These are phyloP conservation scores for Didymella sp. DNA, from an alignment of 2,329 filamentous ascomycete genomes.

Conservation along the genomic window DNA sequence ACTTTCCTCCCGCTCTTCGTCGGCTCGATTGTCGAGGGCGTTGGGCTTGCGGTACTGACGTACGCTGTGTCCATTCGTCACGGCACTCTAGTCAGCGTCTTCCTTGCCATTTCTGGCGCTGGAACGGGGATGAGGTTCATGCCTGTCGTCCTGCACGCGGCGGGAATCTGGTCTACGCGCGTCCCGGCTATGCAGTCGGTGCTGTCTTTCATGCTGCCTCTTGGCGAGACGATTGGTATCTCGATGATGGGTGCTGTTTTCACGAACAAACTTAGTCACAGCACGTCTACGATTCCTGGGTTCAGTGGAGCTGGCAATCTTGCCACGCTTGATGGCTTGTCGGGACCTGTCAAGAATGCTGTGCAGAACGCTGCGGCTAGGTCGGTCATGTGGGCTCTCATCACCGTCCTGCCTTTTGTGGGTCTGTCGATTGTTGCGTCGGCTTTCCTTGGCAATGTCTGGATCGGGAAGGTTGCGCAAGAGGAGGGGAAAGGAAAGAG, in stretches of 20 bases:
- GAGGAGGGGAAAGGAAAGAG: constrained; percentile 27
- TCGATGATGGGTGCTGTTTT: constrained; percentile 74
- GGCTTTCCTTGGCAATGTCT: constrained; percentile 60
- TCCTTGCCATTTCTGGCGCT: constrained; percentile 69
- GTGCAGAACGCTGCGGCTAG: constrained; percentile 57
- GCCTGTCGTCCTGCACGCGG: constrained; percentile 67
- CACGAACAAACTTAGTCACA: constrained; percentile 61
- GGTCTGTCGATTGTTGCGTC: constrained; percentile 56
- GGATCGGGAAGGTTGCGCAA: constrained; percentile 51
- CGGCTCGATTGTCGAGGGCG: constrained; percentile 58
- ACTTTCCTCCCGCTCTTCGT: constrained; percentile 65
- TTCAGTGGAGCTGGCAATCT: constrained; percentile 39
- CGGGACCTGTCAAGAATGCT: constrained; percentile 44
- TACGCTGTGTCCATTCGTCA: constrained; percentile 62
- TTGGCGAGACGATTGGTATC: constrained; percentile 70
- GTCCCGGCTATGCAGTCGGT: constrained; percentile 67
- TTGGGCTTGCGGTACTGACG: constrained; percentile 65
- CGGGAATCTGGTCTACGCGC: constrained; percentile 65
- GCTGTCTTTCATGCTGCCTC: constrained; percentile 64
- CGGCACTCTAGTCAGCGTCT: constrained; percentile 64
- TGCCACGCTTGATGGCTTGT: constrained; percentile 49
- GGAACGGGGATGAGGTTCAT: constrained; percentile 72
- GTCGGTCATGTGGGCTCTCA: constrained; percentile 71
- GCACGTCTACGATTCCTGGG: constrained; percentile 34
- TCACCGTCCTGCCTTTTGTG: constrained; percentile 67